Evolutionary conservation across 148 eudicot genomes (phyloP).

Genomic region (Beta vulgaris): DNA sequence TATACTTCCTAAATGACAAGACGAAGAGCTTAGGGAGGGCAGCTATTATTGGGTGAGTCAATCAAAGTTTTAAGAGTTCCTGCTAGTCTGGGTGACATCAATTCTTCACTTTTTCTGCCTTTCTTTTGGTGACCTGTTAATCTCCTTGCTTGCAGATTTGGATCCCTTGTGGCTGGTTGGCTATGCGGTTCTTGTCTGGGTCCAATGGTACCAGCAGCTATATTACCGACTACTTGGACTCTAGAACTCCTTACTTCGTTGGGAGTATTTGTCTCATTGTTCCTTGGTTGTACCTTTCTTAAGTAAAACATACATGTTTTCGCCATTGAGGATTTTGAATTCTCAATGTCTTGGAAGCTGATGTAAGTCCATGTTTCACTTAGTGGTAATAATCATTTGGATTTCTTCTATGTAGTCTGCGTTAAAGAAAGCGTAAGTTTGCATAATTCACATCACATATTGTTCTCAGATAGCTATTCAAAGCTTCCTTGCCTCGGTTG

Average conservation of each 20-base stretch:
- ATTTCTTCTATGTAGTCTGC: no score
- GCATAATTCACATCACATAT: no score
- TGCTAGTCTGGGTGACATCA: neutral
- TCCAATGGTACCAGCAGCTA: constrained; percentile 62
- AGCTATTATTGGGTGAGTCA: constrained; percentile 66
- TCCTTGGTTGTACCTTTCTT: constrained; percentile 83
- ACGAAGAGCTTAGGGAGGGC: constrained; percentile 80
- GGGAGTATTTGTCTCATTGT: constrained; percentile 61
- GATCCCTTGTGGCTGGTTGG: constrained; percentile 90
- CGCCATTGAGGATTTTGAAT: constrained; percentile 1
- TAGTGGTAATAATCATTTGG: neutral
- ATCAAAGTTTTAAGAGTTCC: neutral
- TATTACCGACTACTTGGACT: constrained; percentile 73
- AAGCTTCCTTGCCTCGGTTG: no score
- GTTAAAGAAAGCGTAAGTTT: no score
- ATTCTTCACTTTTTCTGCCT: neutral
- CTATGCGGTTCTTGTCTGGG: constrained; percentile 70
- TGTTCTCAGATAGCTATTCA: no score
- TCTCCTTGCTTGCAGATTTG: constrained; percentile 49
- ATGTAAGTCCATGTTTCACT: constrained; percentile 7
- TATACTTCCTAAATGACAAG: constrained; percentile 91
- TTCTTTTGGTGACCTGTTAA: neutral
- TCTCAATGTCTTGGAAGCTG: neutral
- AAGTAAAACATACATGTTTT: constrained; percentile 37
- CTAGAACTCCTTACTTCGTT: constrained; percentile 86